Base-by-base conservation (phyloP, 345 rosid species). In the Eutrema yunnanense region DNA sequence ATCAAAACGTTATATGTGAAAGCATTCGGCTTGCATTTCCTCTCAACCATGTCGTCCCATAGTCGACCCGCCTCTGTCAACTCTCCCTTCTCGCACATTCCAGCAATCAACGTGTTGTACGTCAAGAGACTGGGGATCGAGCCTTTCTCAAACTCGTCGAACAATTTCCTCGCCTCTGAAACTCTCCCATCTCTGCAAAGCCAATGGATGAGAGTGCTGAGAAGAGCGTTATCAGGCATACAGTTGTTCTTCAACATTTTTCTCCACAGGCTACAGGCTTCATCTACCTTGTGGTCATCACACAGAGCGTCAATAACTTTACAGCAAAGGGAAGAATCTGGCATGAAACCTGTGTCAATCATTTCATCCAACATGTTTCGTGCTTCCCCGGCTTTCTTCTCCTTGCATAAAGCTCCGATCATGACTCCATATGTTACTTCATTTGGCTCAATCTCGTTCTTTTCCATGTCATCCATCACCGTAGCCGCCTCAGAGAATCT, bases 41-140 rank as follows among this genome's bases (percentile, higher is more conserved):
- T 93, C 81, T 93, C 97, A 56, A 85, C 82, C 98, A 93, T 93
- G 48, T 85, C 84, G 71, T 93, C 97, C 97, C 98, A 89, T 73
- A 93, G 58, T 63, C 76, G 81, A 70, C 90, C 94, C 0, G 87
- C 92, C 79, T 90, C 91, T 9, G 73, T 81, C 78, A 93, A 71
- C 76, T 86, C 90, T 1, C 89, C 91, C 36, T 71, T 78, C 79
- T 91, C 96, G 64, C 95, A 90, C 90, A 90, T 81, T 32, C 97
- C 98, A 0, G 87, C 77, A 42, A 93, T 89, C 71, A 90, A 78
- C 0, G 88, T 84, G 78, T 91, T 91, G 57, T 90, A 93, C 2
- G 95, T 90, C 80, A 93, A 52, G 14, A 84, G 73, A 73, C 92
- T 84, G 0, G 97, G 98, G 43, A 82, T 78, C 4, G 86, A 82